Percentiles rank a stretch among this genome's conserved stretches.
Evolutionary conservation across 2,329 filamentous ascomycete species (phyloP).

Genomic region (Talaromyces sp.): DNA sequence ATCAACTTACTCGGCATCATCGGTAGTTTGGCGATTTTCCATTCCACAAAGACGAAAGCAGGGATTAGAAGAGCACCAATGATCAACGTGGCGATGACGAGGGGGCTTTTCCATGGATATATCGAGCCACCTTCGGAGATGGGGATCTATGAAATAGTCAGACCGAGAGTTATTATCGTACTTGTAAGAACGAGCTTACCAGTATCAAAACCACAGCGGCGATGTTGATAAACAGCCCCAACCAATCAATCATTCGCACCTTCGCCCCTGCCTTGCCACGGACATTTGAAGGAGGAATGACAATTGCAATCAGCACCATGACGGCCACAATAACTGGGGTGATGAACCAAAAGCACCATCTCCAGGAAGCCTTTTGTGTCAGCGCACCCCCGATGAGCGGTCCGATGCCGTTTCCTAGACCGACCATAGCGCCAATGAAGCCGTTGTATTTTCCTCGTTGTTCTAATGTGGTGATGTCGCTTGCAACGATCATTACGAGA

Average conservation of each 20-base stretch:
- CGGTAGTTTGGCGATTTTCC: constrained; percentile 7
- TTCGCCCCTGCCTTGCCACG: constrained; percentile 3
- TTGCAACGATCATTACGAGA: constrained; percentile 54
- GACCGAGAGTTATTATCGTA: background rate
- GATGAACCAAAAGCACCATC: constrained; percentile 19
- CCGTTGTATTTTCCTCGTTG: constrained; percentile 46
- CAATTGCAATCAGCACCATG: constrained; percentile 3
- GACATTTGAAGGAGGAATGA: constrained; percentile 6
- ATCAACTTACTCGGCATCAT: constrained; percentile 7
- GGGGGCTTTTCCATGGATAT: constrained; percentile 5
- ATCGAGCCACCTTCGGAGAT: constrained; percentile 8
- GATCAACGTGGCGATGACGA: constrained; percentile 7
- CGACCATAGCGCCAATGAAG: constrained; percentile 24
- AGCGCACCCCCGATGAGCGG: constrained; percentile 29
- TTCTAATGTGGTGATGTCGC: constrained; percentile 51
- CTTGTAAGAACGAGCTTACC: background rate
- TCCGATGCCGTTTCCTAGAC: constrained; percentile 36
- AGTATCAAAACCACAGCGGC: constrained; percentile 8
- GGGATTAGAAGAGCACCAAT: background rate
- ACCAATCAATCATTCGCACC: constrained; percentile 8
- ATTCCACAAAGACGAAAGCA: constrained; percentile 8
- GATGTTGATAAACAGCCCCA: constrained; percentile 5
- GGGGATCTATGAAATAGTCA: background rate
- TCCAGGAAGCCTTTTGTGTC: constrained; percentile 24
- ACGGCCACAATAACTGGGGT: constrained; percentile 1